A percentile compares a stretch with the other conserved stretches of the same genome.
phyloP scores from a whole-genome alignment of 2,329 filamentous ascomycete species.

The Xylariaceae sp. region DNA sequence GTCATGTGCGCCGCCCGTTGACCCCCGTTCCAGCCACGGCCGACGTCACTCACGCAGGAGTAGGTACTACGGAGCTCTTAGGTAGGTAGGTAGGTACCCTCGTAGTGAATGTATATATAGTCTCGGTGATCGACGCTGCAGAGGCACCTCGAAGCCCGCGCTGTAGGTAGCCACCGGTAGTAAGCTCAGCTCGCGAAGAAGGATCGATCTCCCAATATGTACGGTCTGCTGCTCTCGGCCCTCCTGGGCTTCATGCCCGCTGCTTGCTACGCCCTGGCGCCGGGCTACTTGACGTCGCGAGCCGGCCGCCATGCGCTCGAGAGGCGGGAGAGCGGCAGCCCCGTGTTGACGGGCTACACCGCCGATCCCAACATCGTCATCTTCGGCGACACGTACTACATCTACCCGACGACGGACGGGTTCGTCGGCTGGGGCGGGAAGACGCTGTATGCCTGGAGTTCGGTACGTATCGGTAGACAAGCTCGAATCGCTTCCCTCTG shows the following conservation, averaged over 20 bases:
- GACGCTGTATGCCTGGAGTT: slow-evolving; percentile 41
- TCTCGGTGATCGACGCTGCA: too few relatives aligned
- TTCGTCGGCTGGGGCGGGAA: slow-evolving; percentile 36
- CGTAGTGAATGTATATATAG: too few relatives aligned
- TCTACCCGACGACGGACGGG: slow-evolving; percentile 40
- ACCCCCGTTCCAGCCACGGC: too few relatives aligned
- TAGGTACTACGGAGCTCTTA: too few relatives aligned
- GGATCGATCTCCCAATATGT: too few relatives aligned
- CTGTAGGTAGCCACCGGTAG: too few relatives aligned
- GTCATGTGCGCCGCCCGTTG: too few relatives aligned
- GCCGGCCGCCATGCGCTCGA: slow-evolving; percentile 44
- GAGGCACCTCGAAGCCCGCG: too few relatives aligned
- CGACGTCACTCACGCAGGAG: too few relatives aligned
- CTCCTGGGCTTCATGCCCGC: slow-evolving; percentile 4
- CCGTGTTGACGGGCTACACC: slow-evolving; percentile 30
- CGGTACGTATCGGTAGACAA: slow-evolving; percentile 12
- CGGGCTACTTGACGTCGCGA: slow-evolving; percentile 48
- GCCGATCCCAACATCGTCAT: slow-evolving; percentile 41
- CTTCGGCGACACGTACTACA: slow-evolving; percentile 36
- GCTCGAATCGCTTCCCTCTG: neutral
- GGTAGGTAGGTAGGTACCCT: too few relatives aligned
- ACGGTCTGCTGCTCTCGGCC: too few relatives aligned
- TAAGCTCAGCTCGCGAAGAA: too few relatives aligned
- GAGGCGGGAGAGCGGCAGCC: slow-evolving; percentile 26
- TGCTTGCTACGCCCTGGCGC: slow-evolving; percentile 37